Conservation (phyloP, 2,329 filamentous ascomycete species). For the Allantophomopsis lycopodina region DNA sequence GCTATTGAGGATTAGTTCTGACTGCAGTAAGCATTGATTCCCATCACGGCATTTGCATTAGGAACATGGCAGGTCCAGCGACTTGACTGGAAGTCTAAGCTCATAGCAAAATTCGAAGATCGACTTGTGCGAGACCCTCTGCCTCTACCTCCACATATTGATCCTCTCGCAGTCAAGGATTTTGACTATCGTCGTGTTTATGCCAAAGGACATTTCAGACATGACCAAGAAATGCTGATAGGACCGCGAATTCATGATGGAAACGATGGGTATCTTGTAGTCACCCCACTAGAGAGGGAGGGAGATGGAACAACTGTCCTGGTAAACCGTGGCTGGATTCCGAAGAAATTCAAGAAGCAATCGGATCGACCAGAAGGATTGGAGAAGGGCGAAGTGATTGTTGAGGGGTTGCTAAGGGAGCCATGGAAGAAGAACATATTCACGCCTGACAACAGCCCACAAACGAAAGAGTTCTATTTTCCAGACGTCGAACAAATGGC, state of each 20-base stretch:
- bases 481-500: constrained; percentile 93
- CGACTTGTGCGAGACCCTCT: constrained; percentile 75
- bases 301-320: constrained; percentile 56
- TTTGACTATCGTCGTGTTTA: constrained; percentile 86
- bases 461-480: constrained; percentile 83
- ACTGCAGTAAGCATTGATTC: constrained; percentile 46
- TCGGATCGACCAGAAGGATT: constrained; percentile 47
- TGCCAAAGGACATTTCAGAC: constrained; percentile 59
- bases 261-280: constrained; percentile 77
- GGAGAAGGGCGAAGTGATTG: constrained; percentile 55
- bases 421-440: constrained; percentile 98
- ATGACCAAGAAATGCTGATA: constrained; percentile 93
- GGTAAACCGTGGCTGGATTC: constrained; percentile 86
- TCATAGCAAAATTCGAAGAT: constrained; percentile 87
- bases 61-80: constrained; percentile 95
- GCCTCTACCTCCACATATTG: constrained; percentile 70
- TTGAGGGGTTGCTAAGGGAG: constrained; percentile 75
- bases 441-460: constrained; percentile 78
- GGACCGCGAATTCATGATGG: constrained; percentile 84
- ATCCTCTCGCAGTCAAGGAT: constrained; percentile 67
- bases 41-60: constrained; percentile 76
- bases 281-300: constrained; percentile 76
- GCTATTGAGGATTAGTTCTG: background rate
- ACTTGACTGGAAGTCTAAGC: constrained; percentile 83
- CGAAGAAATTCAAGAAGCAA: constrained; percentile 58